A percentile compares a stretch with the other conserved stretches of the same genome.
Conservation (phyloP, 306 rosid genomes). For the Chamaecrista fasciculata region DNA sequence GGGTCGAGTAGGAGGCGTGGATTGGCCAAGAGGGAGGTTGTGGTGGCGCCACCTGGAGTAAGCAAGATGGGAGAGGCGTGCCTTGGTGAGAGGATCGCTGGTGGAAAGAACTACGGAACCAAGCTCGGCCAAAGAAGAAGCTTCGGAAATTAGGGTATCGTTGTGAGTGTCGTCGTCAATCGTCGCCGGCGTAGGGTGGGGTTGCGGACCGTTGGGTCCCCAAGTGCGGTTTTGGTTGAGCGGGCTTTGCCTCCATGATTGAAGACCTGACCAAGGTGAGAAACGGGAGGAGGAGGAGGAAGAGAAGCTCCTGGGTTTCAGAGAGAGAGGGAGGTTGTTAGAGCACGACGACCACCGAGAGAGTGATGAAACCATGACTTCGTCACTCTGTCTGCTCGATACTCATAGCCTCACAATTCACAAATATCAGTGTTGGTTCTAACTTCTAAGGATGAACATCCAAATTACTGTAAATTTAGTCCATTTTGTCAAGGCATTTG, state of each 20-base stretch:
- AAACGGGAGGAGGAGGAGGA: conserved; percentile 25
- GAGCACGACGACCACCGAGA: conserved; percentile 9
- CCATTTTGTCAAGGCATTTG: no score
- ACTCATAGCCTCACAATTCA: not conserved
- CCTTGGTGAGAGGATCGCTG: conserved; percentile 66
- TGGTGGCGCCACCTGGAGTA: conserved; percentile 63
- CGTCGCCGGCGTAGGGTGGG: conserved; percentile 17
- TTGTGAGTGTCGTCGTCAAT: not conserved
- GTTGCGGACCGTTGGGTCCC: conserved; percentile 71
- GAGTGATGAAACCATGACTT: conserved; percentile 18
- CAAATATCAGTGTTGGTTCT: not conserved
- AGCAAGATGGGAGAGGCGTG: conserved; percentile 75
- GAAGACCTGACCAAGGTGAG: conserved; percentile 70
- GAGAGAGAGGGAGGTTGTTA: not conserved
- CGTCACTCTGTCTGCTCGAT: not conserved
- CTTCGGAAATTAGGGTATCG: conserved; percentile 31
- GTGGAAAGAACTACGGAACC: conserved; percentile 85
- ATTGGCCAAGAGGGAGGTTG: conserved; percentile 66
- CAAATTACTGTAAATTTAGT: no score
- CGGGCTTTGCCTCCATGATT: conserved; percentile 65
- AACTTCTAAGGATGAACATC: no score
- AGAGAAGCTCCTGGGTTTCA: conserved; percentile 30
- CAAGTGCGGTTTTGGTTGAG: conserved; percentile 63
- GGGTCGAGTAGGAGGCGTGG: conserved; percentile 49
- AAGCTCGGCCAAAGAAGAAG: conserved; percentile 73